Percentiles rank a stretch among this genome's conserved stretches.
Conservation (phyloP, 352 stramenopile species). For the Phytophthora podocarpi region DNA sequence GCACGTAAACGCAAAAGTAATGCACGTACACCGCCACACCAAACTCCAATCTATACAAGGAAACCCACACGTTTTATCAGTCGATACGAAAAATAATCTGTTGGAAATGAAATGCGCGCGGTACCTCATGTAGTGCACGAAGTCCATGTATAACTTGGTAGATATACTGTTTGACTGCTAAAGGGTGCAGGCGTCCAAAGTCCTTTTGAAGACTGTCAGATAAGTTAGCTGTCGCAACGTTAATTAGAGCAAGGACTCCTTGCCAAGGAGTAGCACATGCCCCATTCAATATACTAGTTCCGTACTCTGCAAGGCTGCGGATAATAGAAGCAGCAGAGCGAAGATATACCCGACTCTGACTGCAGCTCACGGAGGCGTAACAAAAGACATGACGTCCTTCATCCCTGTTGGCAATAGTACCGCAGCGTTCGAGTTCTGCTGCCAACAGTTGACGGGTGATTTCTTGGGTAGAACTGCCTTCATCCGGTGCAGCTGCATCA, state of each 20-base stretch:
- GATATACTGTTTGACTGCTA: conserved; percentile 41
- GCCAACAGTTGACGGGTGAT: conserved; percentile 8
- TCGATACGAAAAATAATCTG: neutral
- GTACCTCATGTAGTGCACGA: conserved; percentile 42
- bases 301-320: conserved; percentile 25
- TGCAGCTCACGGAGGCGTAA: conserved; percentile 27
- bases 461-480: neutral
- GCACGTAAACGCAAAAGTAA: neutral
- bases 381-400: conserved; percentile 25
- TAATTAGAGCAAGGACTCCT: too few species aligned
- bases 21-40: conserved; percentile 43
- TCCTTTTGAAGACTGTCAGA: conserved; percentile 32
- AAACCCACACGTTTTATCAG: neutral
- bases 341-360: conserved; percentile 22
- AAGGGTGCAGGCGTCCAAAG: conserved; percentile 46
- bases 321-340: conserved; percentile 21
- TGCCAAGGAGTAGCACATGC: too few species aligned
- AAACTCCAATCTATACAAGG: conserved; percentile 22
- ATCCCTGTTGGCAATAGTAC: neutral
- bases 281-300: too few species aligned
- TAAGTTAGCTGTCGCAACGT: neutral
- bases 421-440: conserved; percentile 19
- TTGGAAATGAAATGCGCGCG: neutral
- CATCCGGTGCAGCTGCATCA: neutral
- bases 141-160: conserved; percentile 36